Evolutionary conservation across 106 monocot species (phyloP), one percentile per base, ranked within the genome.

Genomic region (Dioscorea zingiberensis): DNA sequence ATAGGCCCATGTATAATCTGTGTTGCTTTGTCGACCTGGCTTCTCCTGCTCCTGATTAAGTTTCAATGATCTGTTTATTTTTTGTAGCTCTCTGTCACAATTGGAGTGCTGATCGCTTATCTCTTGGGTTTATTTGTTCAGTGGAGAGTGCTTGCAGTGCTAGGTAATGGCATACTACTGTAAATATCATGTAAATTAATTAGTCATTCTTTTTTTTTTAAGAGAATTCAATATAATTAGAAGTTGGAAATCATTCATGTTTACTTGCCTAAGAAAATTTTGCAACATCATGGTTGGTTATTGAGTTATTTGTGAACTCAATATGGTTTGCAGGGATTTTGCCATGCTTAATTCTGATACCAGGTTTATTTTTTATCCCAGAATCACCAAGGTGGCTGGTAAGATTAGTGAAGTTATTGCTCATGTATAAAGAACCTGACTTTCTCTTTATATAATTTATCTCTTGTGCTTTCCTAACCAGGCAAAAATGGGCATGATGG

Each of bases 331-430:
- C 69, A 95, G 95, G 95, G 63, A 75, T 79, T 38, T 46, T 95
- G 69, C 95, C 91, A 21, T 95, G 95, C 70, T 85, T 77, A 45
- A 69, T 91, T 47, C 72, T 95, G 44, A 85, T 95, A 68, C 95
- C 95, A 54, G 85, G 88, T 51, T 66, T 95, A 18, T 95, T 95
- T 73, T 95, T 95, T 62, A 95, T 95, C 62, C 95, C 88, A 2
- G 95, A 91, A 74, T 95, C 95, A 26, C 95, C 91, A 28, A 80
- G 95, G 62, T 95, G 90, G 94, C 73, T 94, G 94, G 87, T 94
- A 68, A 62, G 69, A 27, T 59, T 59, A 18, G 51, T 29, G 57
- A 58, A 59, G 13, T 21, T 8, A 55, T 46, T 24, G 55, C 27
- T 47, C 6, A 21, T 59, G 48, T 16, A 68, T 58, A 12, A 28